These are phyloP conservation scores for Podaxis sp. DNA, from an alignment of 768 basidiomycete species.

Conservation along the genomic window DNA sequence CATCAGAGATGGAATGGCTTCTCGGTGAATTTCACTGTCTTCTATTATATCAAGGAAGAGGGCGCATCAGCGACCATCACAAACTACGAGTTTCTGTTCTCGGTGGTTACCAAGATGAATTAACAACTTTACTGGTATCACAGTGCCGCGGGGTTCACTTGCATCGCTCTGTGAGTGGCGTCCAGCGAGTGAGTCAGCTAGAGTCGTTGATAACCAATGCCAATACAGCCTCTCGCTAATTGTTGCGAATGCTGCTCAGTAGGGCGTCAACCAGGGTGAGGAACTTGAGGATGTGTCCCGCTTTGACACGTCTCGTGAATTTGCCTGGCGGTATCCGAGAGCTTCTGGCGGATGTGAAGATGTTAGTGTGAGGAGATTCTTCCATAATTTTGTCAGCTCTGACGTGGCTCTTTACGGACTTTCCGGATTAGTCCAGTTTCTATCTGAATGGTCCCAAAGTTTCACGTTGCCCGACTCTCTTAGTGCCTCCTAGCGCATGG, in stretches of 20 bases:
- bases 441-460: background rate
- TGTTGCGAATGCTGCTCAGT: too few species aligned
- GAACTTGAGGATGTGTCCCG: too few species aligned
- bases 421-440: background rate
- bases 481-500: background rate
- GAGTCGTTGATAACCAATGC: too few species aligned
- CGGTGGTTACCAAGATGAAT: background rate
- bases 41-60: background rate
- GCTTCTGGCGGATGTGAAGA: too few species aligned
- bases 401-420: too few species aligned
- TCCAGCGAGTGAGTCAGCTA: too few species aligned
- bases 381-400: too few species aligned
- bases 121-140: background rate
- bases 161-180: background rate
- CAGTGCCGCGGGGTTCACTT: background rate
- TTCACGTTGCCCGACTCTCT: background rate
- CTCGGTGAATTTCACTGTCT: background rate
- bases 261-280: too few species aligned
- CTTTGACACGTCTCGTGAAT: too few species aligned
- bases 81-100: background rate
- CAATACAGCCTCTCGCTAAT: too few species aligned
- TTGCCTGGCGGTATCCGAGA: too few species aligned
- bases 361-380: too few species aligned
- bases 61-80: background rate
- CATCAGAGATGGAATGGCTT: background rate